phyloP scores from a whole-genome alignment of 1,139 yeast species.

The Suhomyces coccinellae region DNA sequence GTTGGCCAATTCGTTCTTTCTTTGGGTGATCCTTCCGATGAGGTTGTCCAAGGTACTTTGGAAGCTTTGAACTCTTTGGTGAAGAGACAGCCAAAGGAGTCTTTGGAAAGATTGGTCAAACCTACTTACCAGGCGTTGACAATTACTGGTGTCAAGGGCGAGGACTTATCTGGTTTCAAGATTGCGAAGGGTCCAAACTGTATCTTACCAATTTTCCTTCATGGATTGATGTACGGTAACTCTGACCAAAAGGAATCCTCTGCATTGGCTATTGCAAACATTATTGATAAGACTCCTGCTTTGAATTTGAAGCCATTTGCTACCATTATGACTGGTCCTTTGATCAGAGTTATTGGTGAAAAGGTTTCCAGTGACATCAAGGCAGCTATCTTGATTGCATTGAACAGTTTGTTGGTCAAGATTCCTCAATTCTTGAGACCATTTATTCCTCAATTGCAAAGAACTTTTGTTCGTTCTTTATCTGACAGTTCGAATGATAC shows the following conservation, averaged over 20 bases:
- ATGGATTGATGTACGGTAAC: slow-evolving; percentile 93
- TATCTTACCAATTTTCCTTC: slow-evolving; percentile 85
- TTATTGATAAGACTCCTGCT: slow-evolving; percentile 85
- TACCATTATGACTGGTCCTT: slow-evolving; percentile 93
- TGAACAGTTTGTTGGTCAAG: slow-evolving; percentile 73
- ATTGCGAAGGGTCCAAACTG: slow-evolving; percentile 87
- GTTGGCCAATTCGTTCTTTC: slow-evolving; percentile 68
- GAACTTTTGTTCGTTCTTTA: slow-evolving; percentile 92
- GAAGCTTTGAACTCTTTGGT: slow-evolving; percentile 65
- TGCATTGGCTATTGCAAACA: slow-evolving; percentile 86
- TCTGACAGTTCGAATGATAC: slow-evolving; percentile 73
- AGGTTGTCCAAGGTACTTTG: slow-evolving; percentile 70
- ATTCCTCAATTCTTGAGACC: slow-evolving; percentile 93
- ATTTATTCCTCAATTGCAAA: slow-evolving; percentile 93
- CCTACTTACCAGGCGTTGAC: slow-evolving; percentile 77
- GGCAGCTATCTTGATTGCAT: slow-evolving; percentile 84
- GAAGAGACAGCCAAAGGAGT: slow-evolving; percentile 70
- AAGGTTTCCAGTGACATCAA: slow-evolving; percentile 87
- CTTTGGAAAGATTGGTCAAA: slow-evolving; percentile 71
- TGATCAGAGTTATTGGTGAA: slow-evolving; percentile 97
- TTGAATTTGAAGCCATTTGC: slow-evolving; percentile 81
- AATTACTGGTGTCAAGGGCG: slow-evolving; percentile 62
- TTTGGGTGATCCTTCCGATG: slow-evolving; percentile 67
- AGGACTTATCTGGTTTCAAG: slow-evolving; percentile 72
- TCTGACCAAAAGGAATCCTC: slow-evolving; percentile 81